Evolutionary conservation across 148 eudicot species (phyloP).

Genomic region (Diospyros lotus): DNA sequence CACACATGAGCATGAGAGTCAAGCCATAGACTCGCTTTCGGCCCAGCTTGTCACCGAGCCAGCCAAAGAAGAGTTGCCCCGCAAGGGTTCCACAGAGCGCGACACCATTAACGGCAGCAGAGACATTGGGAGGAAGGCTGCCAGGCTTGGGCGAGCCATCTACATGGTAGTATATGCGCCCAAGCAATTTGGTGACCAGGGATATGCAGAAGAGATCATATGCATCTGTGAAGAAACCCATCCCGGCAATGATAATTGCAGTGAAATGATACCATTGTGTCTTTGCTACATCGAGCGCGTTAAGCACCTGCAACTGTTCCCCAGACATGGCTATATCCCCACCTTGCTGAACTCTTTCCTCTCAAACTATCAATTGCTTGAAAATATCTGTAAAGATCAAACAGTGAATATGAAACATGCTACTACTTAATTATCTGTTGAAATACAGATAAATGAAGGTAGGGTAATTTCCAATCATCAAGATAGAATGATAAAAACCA

Average conservation of each 20-base stretch:
- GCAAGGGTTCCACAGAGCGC: conserved; percentile 27
- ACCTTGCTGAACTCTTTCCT: background rate
- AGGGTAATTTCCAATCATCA: background rate
- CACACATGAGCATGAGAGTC: conserved; percentile 29
- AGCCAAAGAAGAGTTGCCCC: conserved; percentile 33
- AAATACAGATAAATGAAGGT: background rate
- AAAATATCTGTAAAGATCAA: background rate
- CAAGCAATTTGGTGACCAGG: conserved; percentile 29
- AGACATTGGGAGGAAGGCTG: conserved; percentile 25
- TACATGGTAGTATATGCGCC: conserved; percentile 31
- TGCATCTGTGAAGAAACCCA: conserved; percentile 38
- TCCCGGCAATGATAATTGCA: conserved; percentile 31
- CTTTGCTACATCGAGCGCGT: conserved; percentile 35
- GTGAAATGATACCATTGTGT: conserved; percentile 38
- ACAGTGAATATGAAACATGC: background rate
- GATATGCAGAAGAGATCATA: conserved; percentile 38
- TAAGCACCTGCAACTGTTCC: conserved; percentile 28
- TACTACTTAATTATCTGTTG: too few species aligned
- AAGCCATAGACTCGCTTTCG: conserved; percentile 31
- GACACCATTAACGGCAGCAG: conserved; percentile 30
- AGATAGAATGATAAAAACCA: background rate
- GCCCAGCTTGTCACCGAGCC: conserved; percentile 35
- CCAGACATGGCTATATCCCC: conserved; percentile 12
- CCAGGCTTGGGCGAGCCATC: conserved; percentile 27
- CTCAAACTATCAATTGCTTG: background rate